Evolutionary conservation across 805 yeast species (phyloP).

Genomic region (Cyberlindnera meyerae): DNA sequence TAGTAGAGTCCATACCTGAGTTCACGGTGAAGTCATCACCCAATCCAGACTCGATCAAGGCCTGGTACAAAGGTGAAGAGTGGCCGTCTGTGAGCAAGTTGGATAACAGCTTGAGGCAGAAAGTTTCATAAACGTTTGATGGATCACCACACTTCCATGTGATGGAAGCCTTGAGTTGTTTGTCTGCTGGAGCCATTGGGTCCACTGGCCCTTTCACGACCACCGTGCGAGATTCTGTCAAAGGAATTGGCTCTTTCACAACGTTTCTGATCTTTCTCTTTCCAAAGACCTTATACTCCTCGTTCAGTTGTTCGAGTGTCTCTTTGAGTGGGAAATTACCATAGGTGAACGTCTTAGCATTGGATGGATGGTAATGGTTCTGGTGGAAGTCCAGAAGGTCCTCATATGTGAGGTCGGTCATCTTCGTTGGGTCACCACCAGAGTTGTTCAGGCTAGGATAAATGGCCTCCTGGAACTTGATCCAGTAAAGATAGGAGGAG

Average conservation of each 20-base stretch:
- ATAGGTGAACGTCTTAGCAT: conserved; percentile 81
- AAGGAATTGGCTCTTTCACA: conserved; percentile 25
- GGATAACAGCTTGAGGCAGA: conserved; percentile 66
- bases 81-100: conserved; percentile 84
- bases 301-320: conserved; percentile 54
- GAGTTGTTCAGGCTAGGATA: conserved; percentile 84
- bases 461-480: conserved; percentile 73
- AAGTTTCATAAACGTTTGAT: conserved; percentile 58
- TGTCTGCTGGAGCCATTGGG: conserved; percentile 59
- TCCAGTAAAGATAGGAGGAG: conserved; percentile 80
- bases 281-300: conserved; percentile 50
- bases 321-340: conserved; percentile 66
- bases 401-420: conserved; percentile 68
- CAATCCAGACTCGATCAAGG: conserved; percentile 76
- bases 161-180: conserved; percentile 74
- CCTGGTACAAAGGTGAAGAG: conserved; percentile 82
- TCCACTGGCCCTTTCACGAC: conserved; percentile 72
- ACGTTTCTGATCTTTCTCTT: conserved; percentile 36
- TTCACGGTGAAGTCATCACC: conserved; percentile 87
- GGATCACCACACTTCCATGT: conserved; percentile 88
- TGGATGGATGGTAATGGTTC: conserved; percentile 81
- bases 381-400: conserved; percentile 76
- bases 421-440: conserved; percentile 88
- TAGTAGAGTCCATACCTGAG: conserved; percentile 79
- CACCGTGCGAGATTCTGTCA: conserved; percentile 32